Base-by-base conservation (phyloP, 1,139 yeast genomes). In the Taphrina pruni region DNA sequence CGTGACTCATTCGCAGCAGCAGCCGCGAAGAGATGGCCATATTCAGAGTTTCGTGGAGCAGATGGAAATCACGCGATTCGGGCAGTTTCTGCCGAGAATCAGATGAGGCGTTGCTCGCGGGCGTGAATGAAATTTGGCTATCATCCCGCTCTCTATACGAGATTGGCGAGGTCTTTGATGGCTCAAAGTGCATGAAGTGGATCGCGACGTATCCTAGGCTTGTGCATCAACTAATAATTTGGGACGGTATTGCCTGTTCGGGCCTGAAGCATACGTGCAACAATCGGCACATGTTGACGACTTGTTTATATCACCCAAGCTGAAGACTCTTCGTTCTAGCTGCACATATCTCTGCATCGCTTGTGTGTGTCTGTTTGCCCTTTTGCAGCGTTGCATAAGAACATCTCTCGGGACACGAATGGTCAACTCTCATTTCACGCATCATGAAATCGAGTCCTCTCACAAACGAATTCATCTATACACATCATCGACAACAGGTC, bases 401-500 rank as follows among this genome's bases (percentile, higher is more conserved):
- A 45, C 48, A 17, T 12, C 12, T 14, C 48, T 8, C 8, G 20
- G 17, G n/a, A 2, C 36, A 26, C 36, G 36, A 50, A 64, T 64
- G 67, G 67, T 64, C 67, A 36, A 45, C 21, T 55, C 67, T 20
- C 67, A 55, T n/a, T 64, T 64, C 51, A 38, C 50, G 7, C 67
- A 64, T 64, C 67, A 45, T 12, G 58, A 56, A 26, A 64, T 64
- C 26, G 45, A 45, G 55, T 54, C 60, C 26, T 46, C 67, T 1
- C 17, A 32, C 6, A 64, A 64, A 39, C 61, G 56, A 17, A 55
- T 64, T 20, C 60, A 64, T 20, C 46, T 55, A 51, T 65, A 57
- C 38, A 48, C 57, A 11, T 65, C 69, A 11, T 56, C 61, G 14
- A 50, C 21, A 14, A 91, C 98, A 0, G 97, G 97, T 0, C 83